A percentile compares a stretch with the other conserved stretches of the same genome.
These are phyloP conservation scores for Candida alai DNA, from an alignment of 805 yeast species.

Conservation along the genomic window DNA sequence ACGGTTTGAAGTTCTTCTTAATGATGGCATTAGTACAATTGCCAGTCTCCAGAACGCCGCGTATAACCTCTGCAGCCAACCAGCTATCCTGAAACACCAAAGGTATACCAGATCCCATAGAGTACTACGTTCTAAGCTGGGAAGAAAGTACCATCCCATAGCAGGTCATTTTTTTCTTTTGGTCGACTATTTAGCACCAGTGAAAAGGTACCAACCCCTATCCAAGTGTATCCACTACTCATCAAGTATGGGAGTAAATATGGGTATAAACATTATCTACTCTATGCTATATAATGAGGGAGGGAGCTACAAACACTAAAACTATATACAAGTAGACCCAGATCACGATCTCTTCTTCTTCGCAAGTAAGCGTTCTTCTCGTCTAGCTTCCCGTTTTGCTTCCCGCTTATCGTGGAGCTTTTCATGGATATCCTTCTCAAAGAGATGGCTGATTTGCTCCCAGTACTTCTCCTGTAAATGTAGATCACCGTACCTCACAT, in stretches of 20 bases:
- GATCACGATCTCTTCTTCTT: too few relatives aligned
- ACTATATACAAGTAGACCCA: too few relatives aligned
- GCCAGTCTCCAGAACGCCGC: conserved; percentile 4
- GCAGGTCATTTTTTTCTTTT: not conserved
- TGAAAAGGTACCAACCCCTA: too few relatives aligned
- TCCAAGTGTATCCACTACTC: too few relatives aligned
- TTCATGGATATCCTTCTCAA: conserved; percentile 20
- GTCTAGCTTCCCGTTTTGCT: conserved; percentile 25
- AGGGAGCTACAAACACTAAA: too few relatives aligned
- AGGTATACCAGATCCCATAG: conserved; percentile 9
- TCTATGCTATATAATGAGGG: too few relatives aligned
- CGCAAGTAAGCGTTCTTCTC: conserved; percentile 25
- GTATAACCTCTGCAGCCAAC: conserved; percentile 15
- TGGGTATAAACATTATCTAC: too few relatives aligned
- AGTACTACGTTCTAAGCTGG: not conserved
- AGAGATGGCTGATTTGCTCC: conserved; percentile 21
- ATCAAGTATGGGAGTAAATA: too few relatives aligned
- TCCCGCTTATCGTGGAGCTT: conserved; percentile 29
- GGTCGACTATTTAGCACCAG: too few relatives aligned
- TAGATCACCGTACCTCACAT: conserved; percentile 19
- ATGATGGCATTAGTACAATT: conserved; percentile 13
- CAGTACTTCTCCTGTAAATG: conserved; percentile 8
- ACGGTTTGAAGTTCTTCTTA: conserved; percentile 15
- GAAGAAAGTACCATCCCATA: not conserved
- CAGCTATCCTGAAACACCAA: conserved; percentile 23